A percentile compares a stretch with the other conserved stretches of the same genome.
Evolutionary conservation across 352 stramenopile species (phyloP).

Genomic region (Pseudoperonospora humuli): DNA sequence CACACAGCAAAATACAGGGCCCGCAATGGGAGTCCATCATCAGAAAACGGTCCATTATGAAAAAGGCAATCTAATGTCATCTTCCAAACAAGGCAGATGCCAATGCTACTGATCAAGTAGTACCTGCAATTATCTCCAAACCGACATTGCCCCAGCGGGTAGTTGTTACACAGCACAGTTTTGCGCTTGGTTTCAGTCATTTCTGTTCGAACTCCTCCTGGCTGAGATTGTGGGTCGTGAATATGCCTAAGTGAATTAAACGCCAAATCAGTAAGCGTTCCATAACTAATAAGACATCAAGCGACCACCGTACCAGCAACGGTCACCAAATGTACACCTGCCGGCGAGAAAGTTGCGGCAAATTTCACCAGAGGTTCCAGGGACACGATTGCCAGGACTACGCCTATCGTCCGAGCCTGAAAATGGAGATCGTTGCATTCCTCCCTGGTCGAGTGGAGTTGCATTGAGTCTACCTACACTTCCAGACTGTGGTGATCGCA

Average conservation of each 20-base stretch:
- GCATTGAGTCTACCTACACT: conserved; percentile 20
- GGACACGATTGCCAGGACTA: conserved; percentile 30
- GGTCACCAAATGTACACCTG: conserved; percentile 68
- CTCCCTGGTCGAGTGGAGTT: conserved; percentile 13
- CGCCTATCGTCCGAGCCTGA: conserved; percentile 22
- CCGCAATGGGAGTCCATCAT: conserved; percentile 24
- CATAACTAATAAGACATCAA: conserved; percentile 4
- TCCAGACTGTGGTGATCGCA: conserved; percentile 21
- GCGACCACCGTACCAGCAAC: conserved; percentile 60
- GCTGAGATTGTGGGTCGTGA: conserved; percentile 32
- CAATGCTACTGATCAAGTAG: conserved; percentile 23
- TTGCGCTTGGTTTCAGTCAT: conserved; percentile 49
- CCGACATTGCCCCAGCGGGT: conserved; percentile 57
- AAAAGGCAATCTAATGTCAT: conserved; percentile 8
- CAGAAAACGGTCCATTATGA: conserved; percentile 22
- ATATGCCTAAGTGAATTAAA: conserved; percentile 40
- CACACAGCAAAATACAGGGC: conserved; percentile 18
- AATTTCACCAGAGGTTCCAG: conserved; percentile 43
- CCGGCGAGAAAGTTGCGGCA: conserved; percentile 70
- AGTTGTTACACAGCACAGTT: conserved; percentile 75
- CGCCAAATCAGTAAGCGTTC: conserved; percentile 10
- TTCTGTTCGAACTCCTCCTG: conserved; percentile 21
- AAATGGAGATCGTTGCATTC: conserved; percentile 20
- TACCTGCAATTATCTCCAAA: conserved; percentile 84
- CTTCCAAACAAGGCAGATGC: conserved; percentile 8